These are phyloP conservation scores for Ambrosia artemisiifolia DNA, from an alignment of 129 eudicot species.

Conservation along the genomic window DNA sequence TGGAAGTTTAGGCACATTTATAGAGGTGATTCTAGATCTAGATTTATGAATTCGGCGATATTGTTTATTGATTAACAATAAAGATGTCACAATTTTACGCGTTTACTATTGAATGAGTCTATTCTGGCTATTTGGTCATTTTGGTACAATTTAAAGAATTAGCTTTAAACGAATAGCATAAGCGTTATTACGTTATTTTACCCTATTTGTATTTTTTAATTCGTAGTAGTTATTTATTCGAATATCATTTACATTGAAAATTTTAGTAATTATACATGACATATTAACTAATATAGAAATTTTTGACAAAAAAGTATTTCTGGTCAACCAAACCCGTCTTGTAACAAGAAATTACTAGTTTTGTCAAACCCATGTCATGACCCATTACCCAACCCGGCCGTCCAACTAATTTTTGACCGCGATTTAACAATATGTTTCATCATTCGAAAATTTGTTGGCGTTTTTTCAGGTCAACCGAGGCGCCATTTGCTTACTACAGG, in stretches of 20 bases:
- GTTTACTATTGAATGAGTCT: neutral
- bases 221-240: neutral
- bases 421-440: neutral
- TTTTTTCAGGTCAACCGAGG: constrained; percentile 78
- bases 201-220: neutral
- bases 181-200: neutral
- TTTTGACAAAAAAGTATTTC: neutral
- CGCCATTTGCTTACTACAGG: constrained; percentile 93
- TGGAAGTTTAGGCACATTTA: constrained; percentile 89
- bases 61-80: neutral
- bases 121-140: neutral
- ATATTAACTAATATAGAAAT: neutral
- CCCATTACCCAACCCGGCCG: neutral
- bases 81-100: neutral
- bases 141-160: neutral
- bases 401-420: neutral
- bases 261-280: neutral
- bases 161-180: neutral
- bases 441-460: neutral
- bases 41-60: neutral
- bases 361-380: no score
- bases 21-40: constrained; percentile 51
- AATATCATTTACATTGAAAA: neutral
- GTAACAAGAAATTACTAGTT: neutral
- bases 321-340: neutral